phyloP scores from a whole-genome alignment of 208 protist genomes.

The Trypanosomatidae sp. region DNA sequence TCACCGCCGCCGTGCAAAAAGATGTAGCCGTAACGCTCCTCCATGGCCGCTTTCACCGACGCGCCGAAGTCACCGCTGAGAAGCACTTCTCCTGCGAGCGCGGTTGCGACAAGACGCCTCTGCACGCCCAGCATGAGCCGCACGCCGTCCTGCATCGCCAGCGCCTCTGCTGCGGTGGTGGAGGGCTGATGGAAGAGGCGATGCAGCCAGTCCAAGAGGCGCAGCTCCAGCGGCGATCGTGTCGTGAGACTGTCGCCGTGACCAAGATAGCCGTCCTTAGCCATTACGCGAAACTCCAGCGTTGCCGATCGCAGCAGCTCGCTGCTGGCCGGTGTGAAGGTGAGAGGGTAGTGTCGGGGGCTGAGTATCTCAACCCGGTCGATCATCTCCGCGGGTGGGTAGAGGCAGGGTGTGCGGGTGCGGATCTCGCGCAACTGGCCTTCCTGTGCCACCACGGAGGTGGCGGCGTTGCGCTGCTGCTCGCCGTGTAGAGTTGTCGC shows the following conservation, averaged over 20 bases:
- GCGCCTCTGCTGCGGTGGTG: constrained; percentile 27
- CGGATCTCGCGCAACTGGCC: too few relatives aligned
- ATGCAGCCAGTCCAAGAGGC: constrained; percentile 60
- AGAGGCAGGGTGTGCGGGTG: constrained; percentile 64
- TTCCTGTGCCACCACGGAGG: too few relatives aligned
- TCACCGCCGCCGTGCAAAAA: constrained; percentile 32
- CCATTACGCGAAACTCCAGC: constrained; percentile 24
- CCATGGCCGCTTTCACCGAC: constrained; percentile 37
- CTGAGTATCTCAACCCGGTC: constrained; percentile 69
- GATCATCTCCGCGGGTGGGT: constrained; percentile 63
- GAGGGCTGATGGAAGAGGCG: constrained; percentile 44
- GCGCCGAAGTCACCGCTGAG: constrained; percentile 57
- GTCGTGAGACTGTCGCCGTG: background rate
- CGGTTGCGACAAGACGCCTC: background rate
- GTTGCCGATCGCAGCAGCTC: constrained; percentile 15
- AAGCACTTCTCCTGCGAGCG: constrained; percentile 23
- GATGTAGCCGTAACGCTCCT: constrained; percentile 50
- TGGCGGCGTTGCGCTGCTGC: too few relatives aligned
- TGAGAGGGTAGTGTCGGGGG: constrained; percentile 60
- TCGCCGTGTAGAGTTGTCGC: too few relatives aligned
- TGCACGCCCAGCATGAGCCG: constrained; percentile 36
- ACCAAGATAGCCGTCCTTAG: constrained; percentile 12
- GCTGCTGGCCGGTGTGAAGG: constrained; percentile 11
- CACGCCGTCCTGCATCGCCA: constrained; percentile 65
- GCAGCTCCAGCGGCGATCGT: constrained; percentile 26